Conservation (phyloP, 345 rosid genomes). For the Turnera subulata region DNA sequence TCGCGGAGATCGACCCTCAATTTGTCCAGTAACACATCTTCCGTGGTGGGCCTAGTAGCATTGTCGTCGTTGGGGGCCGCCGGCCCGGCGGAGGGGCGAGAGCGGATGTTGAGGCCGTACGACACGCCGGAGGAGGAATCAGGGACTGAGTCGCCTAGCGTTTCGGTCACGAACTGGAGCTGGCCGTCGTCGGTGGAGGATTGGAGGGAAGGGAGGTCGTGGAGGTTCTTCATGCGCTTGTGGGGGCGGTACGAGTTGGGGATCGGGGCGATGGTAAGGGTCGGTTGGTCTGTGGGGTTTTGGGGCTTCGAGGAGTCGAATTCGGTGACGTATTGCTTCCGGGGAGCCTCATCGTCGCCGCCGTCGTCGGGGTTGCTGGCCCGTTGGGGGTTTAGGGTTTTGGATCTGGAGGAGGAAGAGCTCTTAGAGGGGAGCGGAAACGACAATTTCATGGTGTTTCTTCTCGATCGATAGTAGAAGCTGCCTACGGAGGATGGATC, state of each 20-base stretch:
- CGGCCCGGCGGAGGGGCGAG: not conserved
- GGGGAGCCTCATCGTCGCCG: no score
- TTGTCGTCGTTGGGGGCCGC: not conserved
- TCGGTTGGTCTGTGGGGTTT: not conserved
- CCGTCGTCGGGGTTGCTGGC: no score
- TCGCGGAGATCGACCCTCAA: slow-evolving; percentile 44
- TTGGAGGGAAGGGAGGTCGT: slow-evolving; percentile 11
- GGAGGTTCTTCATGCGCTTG: slow-evolving; percentile 25
- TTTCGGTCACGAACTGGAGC: slow-evolving; percentile 10
- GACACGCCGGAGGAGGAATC: slow-evolving; percentile 20
- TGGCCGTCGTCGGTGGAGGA: slow-evolving; percentile 1
- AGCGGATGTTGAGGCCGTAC: slow-evolving; percentile 66
- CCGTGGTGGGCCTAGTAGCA: slow-evolving; percentile 12
- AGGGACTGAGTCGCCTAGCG: slow-evolving; percentile 15
- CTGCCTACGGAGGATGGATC: no score
- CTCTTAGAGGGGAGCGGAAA: no score
- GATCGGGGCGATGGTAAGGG: slow-evolving; percentile 6
- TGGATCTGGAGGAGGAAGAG: no score
- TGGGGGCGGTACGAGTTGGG: slow-evolving; percentile 22
- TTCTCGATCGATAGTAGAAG: no score
- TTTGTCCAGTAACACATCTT: slow-evolving; percentile 41
- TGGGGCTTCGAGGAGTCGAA: slow-evolving; percentile 11
- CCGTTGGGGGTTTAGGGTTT: no score
- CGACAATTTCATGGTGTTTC: no score
- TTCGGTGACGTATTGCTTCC: slow-evolving; percentile 13